A percentile compares a stretch with the other conserved stretches of the same genome.
Conservation (phyloP, 495 filamentous ascomycete species). For the Chaetomium tenue region DNA sequence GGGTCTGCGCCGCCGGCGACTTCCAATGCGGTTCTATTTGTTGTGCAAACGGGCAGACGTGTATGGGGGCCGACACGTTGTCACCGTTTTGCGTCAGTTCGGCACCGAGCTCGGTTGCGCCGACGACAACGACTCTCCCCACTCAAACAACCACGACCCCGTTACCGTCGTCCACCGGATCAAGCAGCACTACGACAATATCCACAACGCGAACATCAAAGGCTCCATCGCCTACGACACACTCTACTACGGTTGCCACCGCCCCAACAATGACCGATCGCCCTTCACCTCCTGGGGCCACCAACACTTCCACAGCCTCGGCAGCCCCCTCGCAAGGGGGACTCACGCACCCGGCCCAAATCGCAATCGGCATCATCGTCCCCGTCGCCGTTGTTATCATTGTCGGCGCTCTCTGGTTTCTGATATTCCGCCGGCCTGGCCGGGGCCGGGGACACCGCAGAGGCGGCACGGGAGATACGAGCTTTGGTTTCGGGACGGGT, state of each 20-base stretch:
- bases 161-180: not conserved
- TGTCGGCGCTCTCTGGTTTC: constrained; percentile 12
- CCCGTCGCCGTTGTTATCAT: constrained; percentile 15
- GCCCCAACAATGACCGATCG: not conserved
- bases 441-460: constrained; percentile 4
- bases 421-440: constrained; percentile 9
- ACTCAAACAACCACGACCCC: not conserved
- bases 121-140: not conserved
- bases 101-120: not conserved
- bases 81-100: constrained; percentile 22
- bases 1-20: constrained; percentile 29
- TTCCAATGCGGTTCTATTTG: constrained; percentile 31
- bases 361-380: constrained; percentile 15
- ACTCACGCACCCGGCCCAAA: constrained; percentile 13
- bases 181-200: not conserved
- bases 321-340: not conserved
- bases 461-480: not conserved
- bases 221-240: not conserved
- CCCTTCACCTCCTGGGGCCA: not conserved
- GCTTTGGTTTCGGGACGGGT: constrained; percentile 2
- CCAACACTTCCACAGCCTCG: not conserved
- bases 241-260: not conserved
- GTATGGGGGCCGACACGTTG: constrained; percentile 18
- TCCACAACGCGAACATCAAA: not conserved
- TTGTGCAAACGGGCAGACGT: constrained; percentile 27